Evolutionary conservation across 2,329 filamentous ascomycete genomes (phyloP), one percentile per base, ranked within the genome.

Genomic region (Fusarium sulawesiense): DNA sequence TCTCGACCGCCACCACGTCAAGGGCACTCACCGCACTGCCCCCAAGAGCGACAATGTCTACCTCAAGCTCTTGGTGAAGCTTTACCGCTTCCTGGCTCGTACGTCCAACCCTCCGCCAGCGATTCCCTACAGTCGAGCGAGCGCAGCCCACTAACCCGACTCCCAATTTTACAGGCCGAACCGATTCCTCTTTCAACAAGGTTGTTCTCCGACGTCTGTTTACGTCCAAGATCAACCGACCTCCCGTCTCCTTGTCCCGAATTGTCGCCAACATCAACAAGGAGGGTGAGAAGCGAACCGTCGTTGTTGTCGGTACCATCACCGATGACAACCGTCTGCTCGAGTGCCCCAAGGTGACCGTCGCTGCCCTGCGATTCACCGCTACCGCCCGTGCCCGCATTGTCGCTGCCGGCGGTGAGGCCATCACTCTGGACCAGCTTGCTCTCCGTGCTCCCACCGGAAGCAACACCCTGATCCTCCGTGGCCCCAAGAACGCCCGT

Each of bases 11-110:
- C 89, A 91, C 84, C 89, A 92, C 83, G 87, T 89, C 80, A 88
- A 88, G 81, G 84, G 80, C 81, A 90, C 88, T 75, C 94, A 97
- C 89, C 93, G 94, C 85, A 93, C 92, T 89, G 93, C 93, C 77
- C 93, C 94, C 81, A 98, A 98, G 92, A 97, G 92, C 87, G 93
- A 97, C 88, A 97, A 98, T 89, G 93, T 95, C 80, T 97, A 98
- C 86, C 88, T 97, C 78, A 95, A 95, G 89, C 90, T 98, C 83
- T 88, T 98, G 83, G 94, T 98, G 85, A 98, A 98, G 92, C 92
- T 97, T 59, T 97, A 97, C 89, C 92, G 93, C 88, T 97, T 97
- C 90, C 87, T 97, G 83, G 91, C 93, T 81, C 93, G 94, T 97
- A 93, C 85, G 91, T 91, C 70, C 29, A 89, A 71, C n/a, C 14